A percentile compares a stretch with the other conserved stretches of the same genome.
phyloP scores from a whole-genome alignment of 345 rosid genomes.

The Firmiana major region DNA sequence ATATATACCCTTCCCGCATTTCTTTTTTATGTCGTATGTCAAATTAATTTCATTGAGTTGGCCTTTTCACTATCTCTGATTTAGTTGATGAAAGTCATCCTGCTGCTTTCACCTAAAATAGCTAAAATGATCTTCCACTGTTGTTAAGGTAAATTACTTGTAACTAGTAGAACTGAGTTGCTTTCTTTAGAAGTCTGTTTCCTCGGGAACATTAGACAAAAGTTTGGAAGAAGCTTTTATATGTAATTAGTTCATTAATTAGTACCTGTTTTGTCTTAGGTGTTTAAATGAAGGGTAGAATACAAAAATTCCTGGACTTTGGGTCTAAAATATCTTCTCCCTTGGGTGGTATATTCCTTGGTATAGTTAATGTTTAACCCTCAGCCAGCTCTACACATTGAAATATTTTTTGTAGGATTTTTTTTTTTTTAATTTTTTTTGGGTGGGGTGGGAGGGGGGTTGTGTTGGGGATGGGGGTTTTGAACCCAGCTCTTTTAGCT shows the following conservation, averaged over 20 bases:
- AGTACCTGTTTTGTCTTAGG: background rate
- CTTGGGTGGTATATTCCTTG: background rate
- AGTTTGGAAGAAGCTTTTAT: background rate
- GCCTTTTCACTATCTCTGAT: background rate
- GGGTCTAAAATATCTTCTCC: background rate
- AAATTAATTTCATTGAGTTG: background rate
- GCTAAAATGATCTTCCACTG: background rate
- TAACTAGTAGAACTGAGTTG: background rate
- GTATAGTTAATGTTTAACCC: background rate
- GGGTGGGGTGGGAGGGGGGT: too few relatives aligned
- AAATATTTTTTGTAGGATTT: background rate
- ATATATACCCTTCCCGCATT: background rate
- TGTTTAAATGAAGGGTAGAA: background rate
- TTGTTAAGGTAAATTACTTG: background rate
- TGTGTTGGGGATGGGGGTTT: too few relatives aligned
- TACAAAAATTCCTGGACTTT: background rate
- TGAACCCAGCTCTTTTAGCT: background rate
- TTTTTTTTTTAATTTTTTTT: background rate
- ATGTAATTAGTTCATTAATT: background rate
- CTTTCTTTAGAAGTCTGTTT: background rate
- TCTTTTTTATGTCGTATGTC: background rate
- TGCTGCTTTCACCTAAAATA: background rate
- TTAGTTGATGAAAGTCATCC: background rate
- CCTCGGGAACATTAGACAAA: background rate
- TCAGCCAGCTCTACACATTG: background rate